Base-by-base conservation (phyloP, 2,329 filamentous ascomycete genomes). In the Teratosphaeria nubilosa region DNA sequence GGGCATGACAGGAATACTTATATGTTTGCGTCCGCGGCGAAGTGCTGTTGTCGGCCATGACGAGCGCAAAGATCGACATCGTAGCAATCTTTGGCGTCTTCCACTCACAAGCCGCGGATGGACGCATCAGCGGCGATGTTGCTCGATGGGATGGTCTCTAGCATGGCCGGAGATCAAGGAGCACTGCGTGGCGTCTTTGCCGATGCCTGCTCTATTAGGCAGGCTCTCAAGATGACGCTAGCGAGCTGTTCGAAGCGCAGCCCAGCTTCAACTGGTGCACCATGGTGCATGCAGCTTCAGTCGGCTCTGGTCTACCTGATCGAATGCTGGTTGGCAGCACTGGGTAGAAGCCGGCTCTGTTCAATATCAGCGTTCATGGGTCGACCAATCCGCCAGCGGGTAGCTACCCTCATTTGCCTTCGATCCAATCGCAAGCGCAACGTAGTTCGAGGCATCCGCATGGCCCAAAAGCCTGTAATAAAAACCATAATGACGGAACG, bases 71-170 rank as follows among this genome's bases (percentile, higher is more conserved):
- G 62, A 63, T 60, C 61, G 54, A 54, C 61, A 59, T 54, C n/a
- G 58, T 61, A 60, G 64, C 65, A 66, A 64, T 66, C 65, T 63
- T 58, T 64, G 51, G 16, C 22, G 27, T 52, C 48, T 41, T 56
- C 65, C 60, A 66, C 61, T 66, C 62, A 64, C 53, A 58, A 54
- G 61, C 56, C 55, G 22, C 37, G 34, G 27, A 53, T 57, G 56
- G 51, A 56, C 57, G 31, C 50, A 53, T 53, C 50, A 25, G 34
- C 64, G 64, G 63, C 62, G 58, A 55, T 59, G 51, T 60, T 62
- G 55, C 63, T 62, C 25, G 53, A 59, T 56, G 53, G 59, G 53
- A 48, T 55, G 24, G 37, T 41, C 41, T 20, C 41, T 16, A 48
- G 16, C n/a, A 48, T 48, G 41, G 34, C 41, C 41, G 41, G 9